Evolutionary conservation across 768 basidiomycete species (phyloP), one percentile per base, ranked within the genome.

Genomic region (Dioszegia aurantiaca): DNA sequence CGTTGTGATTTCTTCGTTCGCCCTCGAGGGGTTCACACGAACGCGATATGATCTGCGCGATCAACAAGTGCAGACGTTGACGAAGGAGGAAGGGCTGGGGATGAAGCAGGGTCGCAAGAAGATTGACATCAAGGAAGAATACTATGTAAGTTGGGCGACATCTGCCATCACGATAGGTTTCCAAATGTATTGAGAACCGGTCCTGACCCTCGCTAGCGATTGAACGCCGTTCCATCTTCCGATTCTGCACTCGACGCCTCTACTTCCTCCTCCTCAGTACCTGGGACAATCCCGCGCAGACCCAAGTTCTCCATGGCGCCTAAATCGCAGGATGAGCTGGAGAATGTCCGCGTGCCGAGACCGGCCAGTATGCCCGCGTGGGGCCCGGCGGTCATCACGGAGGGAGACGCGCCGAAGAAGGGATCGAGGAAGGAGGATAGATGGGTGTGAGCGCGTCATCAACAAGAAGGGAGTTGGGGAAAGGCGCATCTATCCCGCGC

Each of bases 81-180:
- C 39, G 19, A 60, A 54, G 42, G 73, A 71, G 48, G 65, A 74
- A 27, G 68, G 65, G 27, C 33, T 76, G 55, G 73, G 70, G 23
- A 68, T 74, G 62, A 61, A 62, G 24, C 61, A 71, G 49, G 67
- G 62, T 23, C 36, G 62, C 44, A 72, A 72, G 58, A 85, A 85
- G 79, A 86, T 95, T 58, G 93, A 98, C 77, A 88, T 95, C 17
- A 80, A 90, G 54, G 94, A 97, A 74, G 93, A 95, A 72, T 99
- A 98, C 77, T 97, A 87, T 72, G 93, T 95, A 78, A 78, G 90
- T 85, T n/a, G n/a, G n/a, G n/a, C n/a, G n/a, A n/a, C n/a, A n/a
- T n/a, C n/a, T n/a, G n/a, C n/a, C n/a, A n/a, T n/a, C n/a, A n/a
- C n/a, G n/a, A n/a, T n/a, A n/a, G n/a, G n/a, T n/a, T n/a, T 26